phyloP scores from a whole-genome alignment of 2,329 filamentous ascomycete genomes.

The Neophaeococcomyces aloes region DNA sequence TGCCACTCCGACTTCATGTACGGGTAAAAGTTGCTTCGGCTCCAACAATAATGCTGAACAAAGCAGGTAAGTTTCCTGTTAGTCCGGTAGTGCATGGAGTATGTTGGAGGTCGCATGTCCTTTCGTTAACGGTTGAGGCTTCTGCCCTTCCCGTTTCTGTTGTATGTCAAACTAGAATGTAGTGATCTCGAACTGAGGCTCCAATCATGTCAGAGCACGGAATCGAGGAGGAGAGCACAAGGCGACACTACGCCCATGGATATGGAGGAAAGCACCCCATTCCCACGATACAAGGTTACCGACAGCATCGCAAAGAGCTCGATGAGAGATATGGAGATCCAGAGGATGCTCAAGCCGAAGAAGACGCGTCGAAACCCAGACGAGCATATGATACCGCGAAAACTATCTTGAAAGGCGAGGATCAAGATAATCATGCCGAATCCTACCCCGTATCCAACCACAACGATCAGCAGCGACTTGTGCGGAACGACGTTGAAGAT shows the following conservation, averaged over 20 bases:
- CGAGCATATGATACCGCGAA: slow-evolving; percentile 20
- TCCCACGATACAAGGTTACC: slow-evolving; percentile 21
- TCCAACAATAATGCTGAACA: too few species aligned
- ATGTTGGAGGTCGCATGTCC: too few species aligned
- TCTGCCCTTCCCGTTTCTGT: too few species aligned
- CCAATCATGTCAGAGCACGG: slow-evolving; percentile 3
- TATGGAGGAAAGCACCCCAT: slow-evolving; percentile 20
- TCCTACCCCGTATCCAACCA: slow-evolving; percentile 18
- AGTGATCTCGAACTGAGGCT: not conserved
- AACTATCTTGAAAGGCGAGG: slow-evolving; percentile 17
- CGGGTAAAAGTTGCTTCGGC: too few species aligned
- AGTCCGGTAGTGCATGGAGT: too few species aligned
- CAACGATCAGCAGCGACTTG: slow-evolving; percentile 10
- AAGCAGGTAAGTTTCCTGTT: too few species aligned
- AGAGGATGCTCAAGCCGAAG: slow-evolving; percentile 14
- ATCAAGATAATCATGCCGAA: slow-evolving; percentile 10
- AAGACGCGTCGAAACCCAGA: slow-evolving; percentile 13
- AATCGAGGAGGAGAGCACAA: slow-evolving; percentile 13
- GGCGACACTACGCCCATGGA: slow-evolving; percentile 11
- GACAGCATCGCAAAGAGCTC: slow-evolving; percentile 16
- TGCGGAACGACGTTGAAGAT: not conserved
- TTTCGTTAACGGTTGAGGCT: too few species aligned
- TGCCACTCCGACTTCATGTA: too few species aligned
- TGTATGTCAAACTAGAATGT: too few species aligned
- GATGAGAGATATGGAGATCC: slow-evolving; percentile 13